phyloP scores from a whole-genome alignment of 805 yeast species.

The Ascoidea asiatica region DNA sequence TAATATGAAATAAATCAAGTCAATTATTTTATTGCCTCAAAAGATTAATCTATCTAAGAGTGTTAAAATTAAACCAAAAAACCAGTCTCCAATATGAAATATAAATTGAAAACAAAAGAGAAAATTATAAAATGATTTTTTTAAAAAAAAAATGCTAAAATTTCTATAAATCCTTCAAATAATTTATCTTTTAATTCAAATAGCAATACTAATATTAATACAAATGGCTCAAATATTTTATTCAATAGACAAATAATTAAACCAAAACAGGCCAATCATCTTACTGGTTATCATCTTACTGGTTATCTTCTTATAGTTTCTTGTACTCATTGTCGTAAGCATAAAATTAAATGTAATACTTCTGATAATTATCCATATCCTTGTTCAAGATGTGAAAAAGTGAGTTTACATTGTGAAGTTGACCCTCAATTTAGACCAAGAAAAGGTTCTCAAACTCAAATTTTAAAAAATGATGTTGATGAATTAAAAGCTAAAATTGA shows the following conservation, averaged over 20 bases:
- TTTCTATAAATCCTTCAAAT: too few relatives aligned
- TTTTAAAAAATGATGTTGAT: constrained; percentile 72
- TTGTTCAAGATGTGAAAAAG: constrained; percentile 70
- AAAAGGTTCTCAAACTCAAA: constrained; percentile 82
- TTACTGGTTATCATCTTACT: constrained; percentile 17
- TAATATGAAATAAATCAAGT: too few relatives aligned
- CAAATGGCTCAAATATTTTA: neutral
- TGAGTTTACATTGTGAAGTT: constrained; percentile 71
- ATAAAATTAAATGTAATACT: constrained; percentile 87
- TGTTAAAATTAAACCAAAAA: too few relatives aligned
- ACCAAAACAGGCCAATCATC: constrained; percentile 1
- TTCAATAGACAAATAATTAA: constrained; percentile 1
- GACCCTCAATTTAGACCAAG: constrained; percentile 88
- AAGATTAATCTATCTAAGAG: too few relatives aligned
- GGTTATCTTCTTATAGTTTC: constrained; percentile 84
- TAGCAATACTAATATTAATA: too few relatives aligned
- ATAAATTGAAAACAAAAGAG: too few relatives aligned
- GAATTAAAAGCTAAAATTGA: constrained; percentile 65
- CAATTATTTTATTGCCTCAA: too few relatives aligned
- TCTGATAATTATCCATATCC: constrained; percentile 70
- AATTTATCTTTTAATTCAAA: too few relatives aligned
- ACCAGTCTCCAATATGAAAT: too few relatives aligned
- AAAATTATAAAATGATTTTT: too few relatives aligned
- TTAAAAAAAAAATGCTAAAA: too few relatives aligned
- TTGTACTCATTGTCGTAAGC: constrained; percentile 90